These are phyloP conservation scores for Fonsecaea nubica DNA, from an alignment of 2,329 filamentous ascomycete species.

Conservation along the genomic window DNA sequence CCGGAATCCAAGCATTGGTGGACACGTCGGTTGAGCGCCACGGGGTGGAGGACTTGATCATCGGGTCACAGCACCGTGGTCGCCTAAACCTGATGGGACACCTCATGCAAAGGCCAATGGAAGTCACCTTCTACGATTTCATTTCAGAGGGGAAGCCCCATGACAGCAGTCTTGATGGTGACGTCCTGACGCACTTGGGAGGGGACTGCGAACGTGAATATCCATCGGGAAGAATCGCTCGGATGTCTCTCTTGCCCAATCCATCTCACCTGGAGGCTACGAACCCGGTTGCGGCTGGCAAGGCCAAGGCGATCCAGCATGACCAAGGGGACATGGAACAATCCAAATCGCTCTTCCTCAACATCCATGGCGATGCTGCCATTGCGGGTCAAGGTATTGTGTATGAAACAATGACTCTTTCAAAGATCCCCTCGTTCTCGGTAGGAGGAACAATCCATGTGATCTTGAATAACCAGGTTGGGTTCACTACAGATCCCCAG, in stretches of 20 bases:
- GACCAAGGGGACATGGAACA: constrained; percentile 94
- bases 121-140: constrained; percentile 99
- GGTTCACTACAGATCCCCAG: constrained; percentile 97
- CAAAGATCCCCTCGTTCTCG: constrained; percentile 92
- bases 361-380: constrained; percentile 95
- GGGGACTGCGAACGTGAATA: constrained; percentile 99
- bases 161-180: constrained; percentile 93
- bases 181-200: constrained; percentile 98
- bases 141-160: constrained; percentile 73
- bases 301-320: constrained; percentile 96
- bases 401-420: constrained; percentile 98
- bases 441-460: constrained; percentile 97
- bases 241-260: constrained; percentile 96
- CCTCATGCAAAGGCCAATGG: constrained; percentile 98
- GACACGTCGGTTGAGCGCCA: constrained; percentile 93
- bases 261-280: constrained; percentile 98
- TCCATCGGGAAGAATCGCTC: constrained; percentile 96
- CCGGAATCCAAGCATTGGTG: constrained; percentile 98
- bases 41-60: constrained; percentile 98
- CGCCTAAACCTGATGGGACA: constrained; percentile 98
- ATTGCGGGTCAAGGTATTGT: constrained; percentile 97
- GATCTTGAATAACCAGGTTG: constrained; percentile 99
- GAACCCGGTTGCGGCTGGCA: constrained; percentile 95
- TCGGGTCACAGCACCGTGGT: constrained; percentile 98
- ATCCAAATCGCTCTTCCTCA: constrained; percentile 88